phyloP scores from a whole-genome alignment of 192 early-diverging fungal species.

The Coemansia sp. region DNA sequence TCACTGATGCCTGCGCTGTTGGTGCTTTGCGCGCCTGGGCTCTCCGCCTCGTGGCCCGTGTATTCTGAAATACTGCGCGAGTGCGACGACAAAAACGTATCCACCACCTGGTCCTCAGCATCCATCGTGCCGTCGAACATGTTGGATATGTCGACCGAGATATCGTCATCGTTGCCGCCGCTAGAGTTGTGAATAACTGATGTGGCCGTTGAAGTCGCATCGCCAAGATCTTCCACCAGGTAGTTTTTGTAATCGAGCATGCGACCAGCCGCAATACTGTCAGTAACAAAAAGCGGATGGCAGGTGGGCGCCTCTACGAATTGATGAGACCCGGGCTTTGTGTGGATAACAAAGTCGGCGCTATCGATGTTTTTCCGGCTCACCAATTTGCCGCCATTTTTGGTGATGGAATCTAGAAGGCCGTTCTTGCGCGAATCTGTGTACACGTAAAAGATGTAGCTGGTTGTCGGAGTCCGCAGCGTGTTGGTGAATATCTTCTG shows the following conservation, averaged over 20 bases:
- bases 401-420: neutral
- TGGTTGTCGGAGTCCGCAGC: neutral
- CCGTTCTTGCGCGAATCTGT: neutral
- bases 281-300: constrained; percentile 11
- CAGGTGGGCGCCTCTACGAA: neutral
- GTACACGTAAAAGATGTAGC: constrained; percentile 5
- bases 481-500: neutral
- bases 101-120: constrained; percentile 24
- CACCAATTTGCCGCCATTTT: constrained; percentile 2
- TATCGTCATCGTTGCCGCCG: neutral
- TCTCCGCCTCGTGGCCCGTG: constrained; percentile 1
- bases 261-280: constrained; percentile 12
- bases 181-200: neutral
- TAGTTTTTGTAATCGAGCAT: constrained; percentile 9
- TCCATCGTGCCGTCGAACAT: constrained; percentile 19
- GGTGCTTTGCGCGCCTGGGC: constrained; percentile 30
- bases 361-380: neutral
- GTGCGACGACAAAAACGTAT: constrained; percentile 27
- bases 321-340: neutral
- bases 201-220: neutral
- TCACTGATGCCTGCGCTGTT: constrained; percentile 40
- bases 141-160: constrained; percentile 1
- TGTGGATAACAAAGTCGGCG: constrained; percentile 20
- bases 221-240: neutral
- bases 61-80: constrained; percentile 37